phyloP scores from a whole-genome alignment of 2,329 filamentous ascomycete species.

The Rhinocladiella mackenziei region DNA sequence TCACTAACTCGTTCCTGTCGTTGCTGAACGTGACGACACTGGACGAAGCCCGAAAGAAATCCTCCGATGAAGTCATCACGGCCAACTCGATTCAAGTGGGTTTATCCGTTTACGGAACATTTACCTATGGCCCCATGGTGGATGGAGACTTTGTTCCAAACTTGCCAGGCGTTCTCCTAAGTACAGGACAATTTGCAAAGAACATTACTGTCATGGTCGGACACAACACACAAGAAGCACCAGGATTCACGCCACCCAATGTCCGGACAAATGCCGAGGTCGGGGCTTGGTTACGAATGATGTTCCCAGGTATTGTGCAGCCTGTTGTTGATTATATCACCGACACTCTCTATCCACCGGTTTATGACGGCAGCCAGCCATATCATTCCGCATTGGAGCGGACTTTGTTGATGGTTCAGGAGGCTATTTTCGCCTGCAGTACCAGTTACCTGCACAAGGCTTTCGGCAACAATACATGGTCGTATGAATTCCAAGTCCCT shows the following conservation, averaged over 20 bases:
- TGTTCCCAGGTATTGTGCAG: conserved; percentile 30
- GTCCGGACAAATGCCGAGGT: conserved; percentile 30
- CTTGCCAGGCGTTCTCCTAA: conserved; percentile 44
- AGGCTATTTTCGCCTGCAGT: conserved; percentile 51
- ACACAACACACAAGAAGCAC: conserved; percentile 44
- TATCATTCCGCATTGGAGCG: conserved; percentile 48
- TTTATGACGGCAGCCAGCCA: conserved; percentile 46
- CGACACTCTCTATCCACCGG: conserved; percentile 49
- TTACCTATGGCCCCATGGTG: conserved; percentile 45
- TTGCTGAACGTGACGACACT: conserved; percentile 44
- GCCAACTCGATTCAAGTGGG: conserved; percentile 45
- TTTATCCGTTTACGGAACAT: conserved; percentile 39
- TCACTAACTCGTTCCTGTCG: conserved; percentile 39
- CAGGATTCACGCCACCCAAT: conserved; percentile 39
- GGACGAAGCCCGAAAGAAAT: conserved; percentile 42
- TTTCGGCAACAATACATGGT: conserved; percentile 49
- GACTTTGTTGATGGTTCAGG: conserved; percentile 40
- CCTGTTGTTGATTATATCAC: conserved; percentile 43
- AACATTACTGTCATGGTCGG: conserved; percentile 45
- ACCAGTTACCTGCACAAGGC: conserved; percentile 51
- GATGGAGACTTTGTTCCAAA: conserved; percentile 50
- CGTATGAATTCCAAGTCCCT: conserved; percentile 52
- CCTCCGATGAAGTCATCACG: conserved; percentile 38
- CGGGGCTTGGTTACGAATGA: conserved; percentile 21
- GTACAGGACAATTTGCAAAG: conserved; percentile 43